phyloP scores from a whole-genome alignment of 768 basidiomycete genomes.

The Cystobasidium ongulense region DNA sequence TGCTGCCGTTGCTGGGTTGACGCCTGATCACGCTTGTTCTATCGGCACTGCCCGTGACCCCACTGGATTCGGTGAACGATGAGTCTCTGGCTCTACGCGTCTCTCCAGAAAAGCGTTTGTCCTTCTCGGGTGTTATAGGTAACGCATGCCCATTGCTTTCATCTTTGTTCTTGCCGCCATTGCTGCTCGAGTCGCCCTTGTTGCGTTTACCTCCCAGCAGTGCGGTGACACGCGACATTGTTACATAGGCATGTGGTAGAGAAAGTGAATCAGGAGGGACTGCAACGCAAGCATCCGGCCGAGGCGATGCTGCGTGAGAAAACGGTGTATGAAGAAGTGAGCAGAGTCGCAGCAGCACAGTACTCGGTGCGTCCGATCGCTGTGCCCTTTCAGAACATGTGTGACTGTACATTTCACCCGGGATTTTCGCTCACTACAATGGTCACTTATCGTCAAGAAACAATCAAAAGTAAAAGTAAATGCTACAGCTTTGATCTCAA shows the following conservation, averaged over 20 bases:
- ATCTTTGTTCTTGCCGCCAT: background rate
- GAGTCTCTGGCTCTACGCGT: background rate
- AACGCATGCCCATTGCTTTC: background rate
- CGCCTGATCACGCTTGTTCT: background rate
- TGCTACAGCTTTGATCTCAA: background rate
- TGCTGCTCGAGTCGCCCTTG: background rate
- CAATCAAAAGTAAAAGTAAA: too few relatives aligned
- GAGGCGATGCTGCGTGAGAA: too few relatives aligned
- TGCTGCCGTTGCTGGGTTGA: slow-evolving; percentile 2
- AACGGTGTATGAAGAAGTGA: too few relatives aligned
- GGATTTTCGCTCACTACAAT: too few relatives aligned
- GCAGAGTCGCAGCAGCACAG: too few relatives aligned
- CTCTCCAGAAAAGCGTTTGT: background rate
- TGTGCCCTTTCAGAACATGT: too few relatives aligned
- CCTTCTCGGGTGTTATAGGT: background rate
- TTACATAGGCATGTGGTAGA: background rate
- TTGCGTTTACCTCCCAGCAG: slow-evolving; percentile 16
- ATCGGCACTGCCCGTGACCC: background rate
- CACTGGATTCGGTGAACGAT: background rate
- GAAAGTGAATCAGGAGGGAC: background rate
- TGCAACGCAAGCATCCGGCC: too few relatives aligned
- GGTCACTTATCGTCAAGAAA: too few relatives aligned
- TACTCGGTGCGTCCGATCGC: too few relatives aligned
- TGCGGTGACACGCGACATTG: slow-evolving; percentile 9
- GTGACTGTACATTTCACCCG: too few relatives aligned